Evolutionary conservation across 1,284 basidiomycete genomes (phyloP).

Genomic region (Apiotrichum gracile): DNA sequence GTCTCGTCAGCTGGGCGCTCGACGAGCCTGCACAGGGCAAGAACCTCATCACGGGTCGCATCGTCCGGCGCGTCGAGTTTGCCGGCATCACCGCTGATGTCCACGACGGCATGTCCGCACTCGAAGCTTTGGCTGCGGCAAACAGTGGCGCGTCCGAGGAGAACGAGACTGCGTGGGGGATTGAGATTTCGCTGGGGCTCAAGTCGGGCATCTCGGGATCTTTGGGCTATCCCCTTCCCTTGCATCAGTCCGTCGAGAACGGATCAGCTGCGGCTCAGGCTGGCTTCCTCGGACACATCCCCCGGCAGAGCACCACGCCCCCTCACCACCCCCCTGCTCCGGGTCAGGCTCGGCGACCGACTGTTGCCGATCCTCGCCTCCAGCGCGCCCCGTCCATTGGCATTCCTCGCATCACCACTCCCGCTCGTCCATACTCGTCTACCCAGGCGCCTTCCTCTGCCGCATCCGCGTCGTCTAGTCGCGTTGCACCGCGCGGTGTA

Average conservation of each 20-base stretch:
- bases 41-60: constrained; percentile 40
- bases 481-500: not conserved
- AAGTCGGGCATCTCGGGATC: constrained; percentile 15
- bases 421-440: not conserved
- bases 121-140: constrained; percentile 29
- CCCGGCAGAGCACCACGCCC: not conserved
- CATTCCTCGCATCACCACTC: not conserved
- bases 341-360: constrained; percentile 1
- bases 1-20: constrained; percentile 38
- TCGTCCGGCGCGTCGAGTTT: constrained; percentile 17
- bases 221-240: constrained; percentile 6
- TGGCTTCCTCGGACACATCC: not conserved
- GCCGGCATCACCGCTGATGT: not conserved
- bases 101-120: constrained; percentile 16
- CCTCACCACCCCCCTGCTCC: constrained; percentile 2
- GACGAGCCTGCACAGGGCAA: constrained; percentile 38
- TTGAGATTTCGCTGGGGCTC: constrained; percentile 37
- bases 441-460: not conserved
- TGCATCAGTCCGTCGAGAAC: constrained; percentile 14
- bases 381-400: constrained; percentile 3
- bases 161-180: constrained; percentile 31
- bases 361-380: not conserved
- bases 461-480: no score
- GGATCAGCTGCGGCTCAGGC: not conserved
- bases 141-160: not conserved